Conservation (phyloP, 225 moss, liverwort and hornwort species). For the Rhytidiadelphus loreus region DNA sequence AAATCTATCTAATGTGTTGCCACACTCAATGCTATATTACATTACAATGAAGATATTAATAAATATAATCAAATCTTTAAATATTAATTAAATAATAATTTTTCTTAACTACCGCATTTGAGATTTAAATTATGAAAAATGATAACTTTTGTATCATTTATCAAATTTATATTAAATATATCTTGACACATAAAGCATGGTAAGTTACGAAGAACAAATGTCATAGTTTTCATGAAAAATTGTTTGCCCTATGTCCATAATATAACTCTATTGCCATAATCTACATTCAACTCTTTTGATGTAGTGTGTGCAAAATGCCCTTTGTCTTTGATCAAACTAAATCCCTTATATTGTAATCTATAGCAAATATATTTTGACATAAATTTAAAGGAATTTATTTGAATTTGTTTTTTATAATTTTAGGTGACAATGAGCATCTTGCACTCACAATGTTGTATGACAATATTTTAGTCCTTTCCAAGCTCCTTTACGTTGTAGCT, state of each 20-base stretch:
- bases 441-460: background rate
- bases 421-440: background rate
- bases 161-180: background rate
- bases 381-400: background rate
- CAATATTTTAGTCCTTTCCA: background rate
- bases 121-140: background rate
- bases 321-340: background rate
- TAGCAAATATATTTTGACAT: background rate
- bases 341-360: background rate
- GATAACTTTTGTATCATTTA: background rate
- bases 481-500: background rate
- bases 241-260: background rate
- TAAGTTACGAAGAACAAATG: accelerated
- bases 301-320: background rate
- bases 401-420: background rate
- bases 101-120: no score
- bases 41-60: background rate
- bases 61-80: background rate
- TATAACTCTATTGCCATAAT: background rate
- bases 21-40: background rate
- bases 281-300: background rate
- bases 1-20: background rate
- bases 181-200: accelerated
- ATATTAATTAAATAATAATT: background rate
- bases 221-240: background rate